phyloP scores from a whole-genome alignment of 305 asterid genomes.

The Nicotiana rustica region DNA sequence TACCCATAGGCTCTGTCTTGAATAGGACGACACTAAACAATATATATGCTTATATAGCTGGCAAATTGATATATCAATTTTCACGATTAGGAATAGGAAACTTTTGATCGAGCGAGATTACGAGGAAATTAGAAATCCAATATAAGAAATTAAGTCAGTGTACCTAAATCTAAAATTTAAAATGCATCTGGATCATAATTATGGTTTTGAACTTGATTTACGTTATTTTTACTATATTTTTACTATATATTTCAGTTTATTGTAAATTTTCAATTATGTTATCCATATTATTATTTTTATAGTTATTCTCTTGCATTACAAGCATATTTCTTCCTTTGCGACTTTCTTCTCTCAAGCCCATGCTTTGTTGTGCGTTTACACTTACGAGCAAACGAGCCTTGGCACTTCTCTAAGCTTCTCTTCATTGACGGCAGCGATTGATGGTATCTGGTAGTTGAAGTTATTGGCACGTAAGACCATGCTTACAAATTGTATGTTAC shows the following conservation, averaged over 20 bases:
- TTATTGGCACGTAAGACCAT: too few relatives aligned
- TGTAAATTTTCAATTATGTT: neutral
- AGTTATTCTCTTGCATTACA: too few relatives aligned
- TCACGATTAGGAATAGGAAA: conserved; percentile 19
- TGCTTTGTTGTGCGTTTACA: too few relatives aligned
- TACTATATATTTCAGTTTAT: neutral
- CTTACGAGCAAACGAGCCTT: too few relatives aligned
- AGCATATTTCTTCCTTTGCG: too few relatives aligned
- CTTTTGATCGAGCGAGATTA: neutral
- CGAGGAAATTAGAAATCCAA: neutral
- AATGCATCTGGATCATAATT: conserved; percentile 15
- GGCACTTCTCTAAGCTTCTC: too few relatives aligned
- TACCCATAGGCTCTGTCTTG: conserved; percentile 23
- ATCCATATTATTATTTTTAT: neutral
- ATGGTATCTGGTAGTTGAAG: too few relatives aligned
- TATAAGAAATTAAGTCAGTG: neutral
- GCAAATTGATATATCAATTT: neutral
- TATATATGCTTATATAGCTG: neutral
- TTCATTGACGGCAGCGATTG: too few relatives aligned
- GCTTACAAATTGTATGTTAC: too few relatives aligned
- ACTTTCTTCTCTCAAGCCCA: too few relatives aligned
- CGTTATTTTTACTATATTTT: neutral
- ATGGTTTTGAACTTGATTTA: neutral
- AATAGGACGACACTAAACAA: conserved; percentile 18
- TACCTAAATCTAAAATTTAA: neutral